Conservation (phyloP, 495 filamentous ascomycete genomes). For the Trichoderma reesei region DNA sequence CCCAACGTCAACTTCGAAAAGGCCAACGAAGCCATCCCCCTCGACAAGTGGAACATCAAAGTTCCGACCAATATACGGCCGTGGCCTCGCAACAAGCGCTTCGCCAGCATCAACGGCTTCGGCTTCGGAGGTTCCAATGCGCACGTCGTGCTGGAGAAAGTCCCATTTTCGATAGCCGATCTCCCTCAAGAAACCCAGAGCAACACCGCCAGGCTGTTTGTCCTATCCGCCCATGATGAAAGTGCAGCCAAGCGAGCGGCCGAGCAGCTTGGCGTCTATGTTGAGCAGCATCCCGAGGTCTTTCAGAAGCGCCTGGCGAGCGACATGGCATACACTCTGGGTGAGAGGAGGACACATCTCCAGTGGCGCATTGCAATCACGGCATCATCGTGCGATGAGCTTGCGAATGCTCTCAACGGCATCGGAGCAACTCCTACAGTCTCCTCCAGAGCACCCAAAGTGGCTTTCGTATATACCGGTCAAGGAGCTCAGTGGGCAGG, state of each 20-base stretch:
- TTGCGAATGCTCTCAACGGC: conserved; percentile 10
- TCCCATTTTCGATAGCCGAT: not conserved
- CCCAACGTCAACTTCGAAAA: conserved; percentile 30
- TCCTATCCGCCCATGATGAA: conserved; percentile 10
- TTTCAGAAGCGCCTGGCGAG: conserved; percentile 13
- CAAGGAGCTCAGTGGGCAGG: conserved; percentile 34
- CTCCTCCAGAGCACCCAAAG: conserved; percentile 9
- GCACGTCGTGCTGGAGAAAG: conserved; percentile 36
- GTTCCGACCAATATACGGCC: conserved; percentile 20
- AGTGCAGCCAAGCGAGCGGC: conserved; percentile 15
- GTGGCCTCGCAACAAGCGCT: conserved; percentile 11
- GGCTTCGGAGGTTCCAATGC: conserved; percentile 45
- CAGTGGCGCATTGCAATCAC: conserved; percentile 11
- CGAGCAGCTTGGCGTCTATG: conserved; percentile 21
- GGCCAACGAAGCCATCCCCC: conserved; percentile 27
- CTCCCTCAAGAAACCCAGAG: not conserved
- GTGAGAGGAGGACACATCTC: conserved; percentile 12
- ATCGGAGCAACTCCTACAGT: conserved; percentile 16
- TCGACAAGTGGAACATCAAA: conserved; percentile 23
- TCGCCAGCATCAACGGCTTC: conserved; percentile 29
- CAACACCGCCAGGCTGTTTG: conserved; percentile 9
- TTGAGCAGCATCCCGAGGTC: conserved; percentile 22
- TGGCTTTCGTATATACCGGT: conserved; percentile 24
- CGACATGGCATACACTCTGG: conserved; percentile 15
- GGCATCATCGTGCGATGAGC: conserved; percentile 1